Evolutionary conservation across 805 yeast genomes (phyloP), one percentile per base, ranked within the genome.

Genomic region (Clavispora vitiphila): DNA sequence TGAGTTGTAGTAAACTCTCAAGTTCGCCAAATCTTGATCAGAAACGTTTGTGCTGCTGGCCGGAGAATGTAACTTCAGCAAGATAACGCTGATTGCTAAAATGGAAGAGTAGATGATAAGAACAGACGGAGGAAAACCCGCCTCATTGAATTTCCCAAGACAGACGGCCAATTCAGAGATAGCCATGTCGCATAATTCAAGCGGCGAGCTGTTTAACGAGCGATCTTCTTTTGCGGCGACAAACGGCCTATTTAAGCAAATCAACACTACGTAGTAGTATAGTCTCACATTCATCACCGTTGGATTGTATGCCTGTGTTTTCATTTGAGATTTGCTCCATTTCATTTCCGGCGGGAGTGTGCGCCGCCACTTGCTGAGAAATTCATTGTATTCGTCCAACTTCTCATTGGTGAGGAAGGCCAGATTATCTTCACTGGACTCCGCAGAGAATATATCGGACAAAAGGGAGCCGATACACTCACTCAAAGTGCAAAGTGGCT

Each of bases 391-490:
- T 12, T 39, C 39, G 4, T 39, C 47, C 19, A 50, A 37, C 26
- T 43, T 44, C 19, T 36, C 25, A 26, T 39, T 34, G 22, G 48
- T 44, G 25, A 50, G 35, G 21, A 46, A 49, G 5, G 46, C 38
- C 8, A 38, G 35, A 10, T 37, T 35, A 37, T 50, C 55, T 21
- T 41, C 49, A 2, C 44, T 38, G 10, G 43, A 35, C 23, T 44
- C 54, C 2, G 46, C 41, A 1, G 54, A 40, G 32, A 43, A 46
- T 10, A 50, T 50, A 12, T 48, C 55, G 5, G 48, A 43, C 15
- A 51, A 48, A 18, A 51, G 39, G 6, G 52, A 43, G 26, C 54
- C 54, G 14, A 48, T 37, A 21, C 49, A 46, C 34, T 51, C 55
- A 11, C 50, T 44, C n/a, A 51, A 44, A 14, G 44, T 38, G 32